Evolutionary conservation across 23 red algal genomes (phyloP), one percentile per base, ranked within the genome.

Genomic region (Agarophyton chilense): DNA sequence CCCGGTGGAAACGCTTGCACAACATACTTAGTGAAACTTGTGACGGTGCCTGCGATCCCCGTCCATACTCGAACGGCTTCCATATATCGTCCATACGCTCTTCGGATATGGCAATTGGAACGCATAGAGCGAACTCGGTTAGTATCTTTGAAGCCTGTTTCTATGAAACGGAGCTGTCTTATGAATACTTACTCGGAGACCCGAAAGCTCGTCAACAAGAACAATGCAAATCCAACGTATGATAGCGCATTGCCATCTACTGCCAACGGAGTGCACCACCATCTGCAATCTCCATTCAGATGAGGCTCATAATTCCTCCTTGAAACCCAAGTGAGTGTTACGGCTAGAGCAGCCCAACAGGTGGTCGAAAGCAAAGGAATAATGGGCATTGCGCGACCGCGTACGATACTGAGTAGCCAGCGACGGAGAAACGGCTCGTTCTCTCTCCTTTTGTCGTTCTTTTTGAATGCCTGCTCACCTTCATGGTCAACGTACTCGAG

Each of bases 181-280:
- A 22, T 47, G 33, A 44, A 24, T 21, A 77, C 85, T 77, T 79
- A 89, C 88, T 91, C 88, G 38, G 47, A 61, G 13, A 91, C 76
- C 10, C 88, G 76, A 82, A 91, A 91, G 50, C 75, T 91, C 14
- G 77, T 81, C 35, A 91, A 73, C 56, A 91, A 60, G 68, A 91
- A 91, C 4, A 91, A 64, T 17, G 88, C 88, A 71, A 91, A 91
- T 0, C 88, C 88, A 2, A 91, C 76, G 49, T 91, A 91, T 26
- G 58, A 70, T 13, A 91, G 43, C 2, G 88, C 88, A 46, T 82
- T 73, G 21, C 75, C 67, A 72, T 91, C 88, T 12, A 91, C 88
- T 4, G 88, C 75, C 12, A 91, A 32, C 42, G 88, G 88, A 13
- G 76, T 81, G 47, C 88, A 91, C 88, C 88, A 91, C 77, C 77